A percentile compares a stretch with the other conserved stretches of the same genome.
These are phyloP conservation scores for Coemansia sp. DNA, from an alignment of 192 early-diverging fungal species.

Conservation along the genomic window DNA sequence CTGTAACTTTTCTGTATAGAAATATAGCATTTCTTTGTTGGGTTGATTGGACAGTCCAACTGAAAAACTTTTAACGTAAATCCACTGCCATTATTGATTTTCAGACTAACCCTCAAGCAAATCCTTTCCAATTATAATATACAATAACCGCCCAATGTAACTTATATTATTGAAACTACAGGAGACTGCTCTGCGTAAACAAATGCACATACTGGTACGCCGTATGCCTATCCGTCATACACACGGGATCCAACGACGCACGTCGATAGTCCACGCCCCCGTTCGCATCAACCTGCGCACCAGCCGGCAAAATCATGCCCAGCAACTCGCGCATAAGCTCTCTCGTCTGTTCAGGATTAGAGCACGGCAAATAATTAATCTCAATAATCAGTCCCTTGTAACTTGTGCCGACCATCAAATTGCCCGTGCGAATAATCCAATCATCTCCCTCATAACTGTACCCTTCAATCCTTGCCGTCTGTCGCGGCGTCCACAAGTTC, in stretches of 20 bases:
- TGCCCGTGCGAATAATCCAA: conserved; percentile 50
- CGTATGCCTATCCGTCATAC: conserved; percentile 53
- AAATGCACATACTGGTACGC: conserved; percentile 54
- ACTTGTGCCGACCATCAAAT: conserved; percentile 51
- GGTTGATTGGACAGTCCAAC: no score
- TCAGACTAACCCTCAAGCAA: no score
- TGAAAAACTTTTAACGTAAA: no score
- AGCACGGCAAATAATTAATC: conserved; percentile 54
- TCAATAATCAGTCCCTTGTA: conserved; percentile 54
- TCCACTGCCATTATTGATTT: no score
- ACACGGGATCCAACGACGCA: conserved; percentile 28
- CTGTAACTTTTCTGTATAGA: no score
- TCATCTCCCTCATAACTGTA: conserved; percentile 53
- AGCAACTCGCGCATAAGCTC: conserved; percentile 52
- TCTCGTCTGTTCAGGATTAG: conserved; percentile 40
- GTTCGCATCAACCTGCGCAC: conserved; percentile 51
- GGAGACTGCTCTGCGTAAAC: conserved; percentile 46
- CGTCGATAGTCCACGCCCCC: conserved; percentile 39
- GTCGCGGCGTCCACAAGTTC: conserved; percentile 51
- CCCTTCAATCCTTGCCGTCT: conserved; percentile 49
- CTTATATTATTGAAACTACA: conserved; percentile 5
- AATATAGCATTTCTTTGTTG: no score
- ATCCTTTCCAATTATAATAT: no score
- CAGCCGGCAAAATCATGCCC: conserved; percentile 45
- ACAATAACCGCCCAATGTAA: no score